Evolutionary conservation across 805 yeast genomes (phyloP), one percentile per base, ranked within the genome.

Genomic region (Metschnikowia kunwiensis): DNA sequence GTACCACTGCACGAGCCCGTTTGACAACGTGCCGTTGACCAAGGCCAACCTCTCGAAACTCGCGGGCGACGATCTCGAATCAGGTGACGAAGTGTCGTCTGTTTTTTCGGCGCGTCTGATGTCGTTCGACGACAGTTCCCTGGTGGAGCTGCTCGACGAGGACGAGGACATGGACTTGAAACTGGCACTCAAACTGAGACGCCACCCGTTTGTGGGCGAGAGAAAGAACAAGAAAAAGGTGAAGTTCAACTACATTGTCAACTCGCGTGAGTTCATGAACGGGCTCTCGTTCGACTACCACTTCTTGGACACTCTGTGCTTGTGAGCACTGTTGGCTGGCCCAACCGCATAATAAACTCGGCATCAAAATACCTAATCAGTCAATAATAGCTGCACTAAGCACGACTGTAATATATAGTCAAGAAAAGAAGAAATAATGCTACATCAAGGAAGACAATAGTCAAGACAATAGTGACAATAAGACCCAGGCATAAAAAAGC

Each of bases 231-330:
- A 61, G 40, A 58, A 53, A 29, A 42, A 26, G 40, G 77, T 73
- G 6, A 60, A 65, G 26, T 73, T 73, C 46, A 63, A 61, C 40
- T 57, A 54, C 46, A 61, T 65, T 22, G 62, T 72, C 32, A 68
- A 63, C 36, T 61, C 71, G 6, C 58, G 78, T 38, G 76, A 72
- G 46, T 63, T 67, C 25, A 57, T 70, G 37, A 71, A 67, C 40
- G 73, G 69, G 14, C 59, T 60, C 19, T 55, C 64, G 18, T 59
- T 64, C 41, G 77, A 72, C 48, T 70, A 68, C 47, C 65, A 64
- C 44, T 65, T 58, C 38, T 54, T 68, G 41, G 73, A 68, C 47
- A 56, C 63, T 27, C 56, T 50, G 38, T 60, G 61, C 33, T 50
- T 60, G 33, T 59, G 49, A 50, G 21, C 24, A 12, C 32, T 12